Conservation (phyloP, 2,329 filamentous ascomycete genomes). For the Thermoascus crustaceus region DNA sequence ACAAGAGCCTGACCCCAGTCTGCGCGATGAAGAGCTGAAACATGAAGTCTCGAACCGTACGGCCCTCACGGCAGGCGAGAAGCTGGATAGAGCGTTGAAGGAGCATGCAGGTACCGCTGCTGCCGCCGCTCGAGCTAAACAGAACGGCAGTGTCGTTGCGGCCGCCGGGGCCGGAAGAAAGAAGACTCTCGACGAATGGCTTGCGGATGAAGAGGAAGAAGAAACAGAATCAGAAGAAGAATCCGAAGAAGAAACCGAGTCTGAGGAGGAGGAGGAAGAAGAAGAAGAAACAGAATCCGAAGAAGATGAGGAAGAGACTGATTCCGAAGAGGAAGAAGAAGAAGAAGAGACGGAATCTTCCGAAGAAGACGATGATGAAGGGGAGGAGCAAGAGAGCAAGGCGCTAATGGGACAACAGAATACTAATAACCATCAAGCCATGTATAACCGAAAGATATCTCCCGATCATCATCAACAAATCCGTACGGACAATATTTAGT, state of each 20-base stretch:
- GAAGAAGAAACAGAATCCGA: constrained; percentile 47
- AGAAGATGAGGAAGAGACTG: constrained; percentile 44
- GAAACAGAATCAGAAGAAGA: too few species aligned
- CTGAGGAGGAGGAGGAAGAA: constrained; percentile 44
- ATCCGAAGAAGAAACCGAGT: constrained; percentile 48
- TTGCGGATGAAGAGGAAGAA: constrained; percentile 63
- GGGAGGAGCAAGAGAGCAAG: constrained; percentile 8
- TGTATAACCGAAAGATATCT: background rate
- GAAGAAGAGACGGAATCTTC: constrained; percentile 34
- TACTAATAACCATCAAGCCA: background rate
- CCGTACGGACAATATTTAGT: background rate
- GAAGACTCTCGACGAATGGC: constrained; percentile 89
- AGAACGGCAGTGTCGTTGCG: constrained; percentile 13
- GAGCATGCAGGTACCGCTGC: constrained; percentile 29
- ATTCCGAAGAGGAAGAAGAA: constrained; percentile 39
- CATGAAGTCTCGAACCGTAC: constrained; percentile 22
- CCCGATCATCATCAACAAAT: too few species aligned
- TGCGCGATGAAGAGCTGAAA: constrained; percentile 55
- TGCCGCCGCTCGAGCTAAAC: constrained; percentile 13
- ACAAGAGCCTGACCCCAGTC: constrained; percentile 64
- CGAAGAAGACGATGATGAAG: constrained; percentile 8
- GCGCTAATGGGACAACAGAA: background rate
- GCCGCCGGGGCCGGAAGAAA: constrained; percentile 40
- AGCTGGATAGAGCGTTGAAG: constrained; percentile 35
- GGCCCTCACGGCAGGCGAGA: constrained; percentile 33